These are phyloP conservation scores for Hippophae tibetana DNA, from an alignment of 306 rosid species.

Conservation along the genomic window DNA sequence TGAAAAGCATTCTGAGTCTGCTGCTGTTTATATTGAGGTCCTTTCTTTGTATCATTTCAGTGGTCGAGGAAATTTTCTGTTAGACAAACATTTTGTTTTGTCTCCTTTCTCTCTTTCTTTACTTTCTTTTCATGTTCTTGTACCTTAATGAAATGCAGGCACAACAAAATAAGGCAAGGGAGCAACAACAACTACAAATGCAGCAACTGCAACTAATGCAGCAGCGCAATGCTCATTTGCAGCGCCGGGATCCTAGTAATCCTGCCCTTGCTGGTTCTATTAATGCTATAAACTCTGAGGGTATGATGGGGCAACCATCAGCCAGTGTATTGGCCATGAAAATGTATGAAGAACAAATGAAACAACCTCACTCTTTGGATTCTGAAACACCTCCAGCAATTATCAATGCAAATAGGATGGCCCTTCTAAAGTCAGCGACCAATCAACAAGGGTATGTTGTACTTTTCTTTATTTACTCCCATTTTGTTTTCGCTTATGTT, in stretches of 20 bases:
- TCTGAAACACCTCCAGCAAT: constrained; percentile 76
- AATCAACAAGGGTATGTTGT: constrained; percentile 57
- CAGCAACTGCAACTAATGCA: constrained; percentile 70
- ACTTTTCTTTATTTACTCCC: neutral
- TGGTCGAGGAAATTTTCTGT: neutral
- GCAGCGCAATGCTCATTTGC: constrained; percentile 71
- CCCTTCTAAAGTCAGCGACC: constrained; percentile 62
- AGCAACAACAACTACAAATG: constrained; percentile 71
- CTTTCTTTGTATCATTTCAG: neutral
- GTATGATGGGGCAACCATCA: constrained; percentile 76
- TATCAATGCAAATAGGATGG: constrained; percentile 65
- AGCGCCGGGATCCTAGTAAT: constrained; percentile 69
- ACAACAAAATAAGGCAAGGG: constrained; percentile 65
- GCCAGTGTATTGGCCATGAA: constrained; percentile 83
- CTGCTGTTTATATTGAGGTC: constrained; percentile 84
- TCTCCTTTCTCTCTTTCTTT: neutral
- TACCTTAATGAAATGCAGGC: constrained; percentile 29
- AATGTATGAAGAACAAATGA: constrained; percentile 86
- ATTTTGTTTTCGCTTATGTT: neutral
- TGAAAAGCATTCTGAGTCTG: constrained; percentile 87
- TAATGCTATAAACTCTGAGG: constrained; percentile 60
- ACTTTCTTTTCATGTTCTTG: neutral
- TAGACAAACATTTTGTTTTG: neutral
- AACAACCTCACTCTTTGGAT: constrained; percentile 62
- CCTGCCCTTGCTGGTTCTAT: constrained; percentile 50